Conservation (phyloP, 768 basidiomycete species). For the Cantharellus cinnabarinus region DNA sequence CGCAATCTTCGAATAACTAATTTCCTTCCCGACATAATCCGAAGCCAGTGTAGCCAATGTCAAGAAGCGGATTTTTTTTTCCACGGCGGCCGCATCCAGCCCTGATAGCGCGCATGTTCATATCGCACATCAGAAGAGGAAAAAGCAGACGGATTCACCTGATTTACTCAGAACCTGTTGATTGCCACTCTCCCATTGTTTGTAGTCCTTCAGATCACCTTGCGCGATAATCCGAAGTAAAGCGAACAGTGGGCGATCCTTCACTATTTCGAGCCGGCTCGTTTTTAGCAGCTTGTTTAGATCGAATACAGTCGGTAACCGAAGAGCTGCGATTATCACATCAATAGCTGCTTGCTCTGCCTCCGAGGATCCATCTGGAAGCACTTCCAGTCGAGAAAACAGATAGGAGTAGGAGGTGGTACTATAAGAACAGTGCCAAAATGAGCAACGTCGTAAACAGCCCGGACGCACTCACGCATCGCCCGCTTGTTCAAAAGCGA, state of each 20-base stretch:
- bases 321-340: conserved; percentile 41
- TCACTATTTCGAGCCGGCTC: conserved; percentile 41
- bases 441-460: conserved; percentile 5
- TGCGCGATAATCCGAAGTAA: conserved; percentile 60
- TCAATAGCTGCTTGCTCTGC: conserved; percentile 36
- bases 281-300: conserved; percentile 66
- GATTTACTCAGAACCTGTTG: conserved; percentile 30
- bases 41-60: conserved; percentile 61
- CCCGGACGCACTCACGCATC: conserved; percentile 28
- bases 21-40: conserved; percentile 48
- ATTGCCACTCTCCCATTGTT: conserved; percentile 36
- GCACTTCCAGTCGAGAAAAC: conserved; percentile 36
- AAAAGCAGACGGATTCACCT: conserved; percentile 23
- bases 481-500: conserved; percentile 34
- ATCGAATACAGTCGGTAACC: conserved; percentile 49
- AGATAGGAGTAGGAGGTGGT: conserved; percentile 42
- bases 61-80: conserved; percentile 62
- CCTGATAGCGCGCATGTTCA: conserved; percentile 18
- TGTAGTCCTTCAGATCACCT: conserved; percentile 39
- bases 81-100: conserved; percentile 36
- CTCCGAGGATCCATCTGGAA: conserved; percentile 33
- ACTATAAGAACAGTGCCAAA: conserved; percentile 18
- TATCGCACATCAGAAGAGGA: background rate
- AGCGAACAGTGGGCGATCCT: conserved; percentile 49
- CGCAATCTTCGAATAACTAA: conserved; percentile 52